A percentile compares a stretch with the other conserved stretches of the same genome.
phyloP scores from a whole-genome alignment of 371 early-diverging fungal genomes.

The Mucor piriformis region DNA sequence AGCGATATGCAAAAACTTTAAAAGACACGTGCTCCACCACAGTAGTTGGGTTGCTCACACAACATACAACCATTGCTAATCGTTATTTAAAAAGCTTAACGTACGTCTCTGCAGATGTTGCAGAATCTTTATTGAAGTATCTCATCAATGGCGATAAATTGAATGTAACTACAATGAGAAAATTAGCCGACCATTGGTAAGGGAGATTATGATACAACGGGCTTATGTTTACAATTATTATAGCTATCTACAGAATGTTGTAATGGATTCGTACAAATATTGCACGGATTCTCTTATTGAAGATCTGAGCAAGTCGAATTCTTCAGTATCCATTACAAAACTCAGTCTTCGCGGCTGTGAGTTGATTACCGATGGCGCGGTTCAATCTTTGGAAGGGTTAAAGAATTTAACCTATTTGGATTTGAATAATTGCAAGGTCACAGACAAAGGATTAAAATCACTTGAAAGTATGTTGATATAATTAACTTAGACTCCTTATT shows the following conservation, averaged over 20 bases:
- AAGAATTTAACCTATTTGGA: slow-evolving; percentile 42
- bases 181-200: slow-evolving; percentile 42
- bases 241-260: slow-evolving; percentile 40
- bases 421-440: slow-evolving; percentile 44
- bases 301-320: slow-evolving; percentile 33
- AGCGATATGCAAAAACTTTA: slow-evolving; percentile 22
- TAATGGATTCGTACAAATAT: slow-evolving; percentile 40
- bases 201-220: background rate
- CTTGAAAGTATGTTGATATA: slow-evolving; percentile 28
- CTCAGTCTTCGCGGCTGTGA: slow-evolving; percentile 47
- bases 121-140: slow-evolving; percentile 25
- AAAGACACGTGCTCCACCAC: slow-evolving; percentile 29
- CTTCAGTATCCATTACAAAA: slow-evolving; percentile 25
- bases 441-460: slow-evolving; percentile 39
- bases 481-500: background rate
- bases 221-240: background rate
- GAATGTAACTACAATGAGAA: slow-evolving; percentile 29
- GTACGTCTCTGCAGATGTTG: slow-evolving; percentile 31
- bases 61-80: slow-evolving; percentile 22
- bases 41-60: slow-evolving; percentile 38
- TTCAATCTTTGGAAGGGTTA: slow-evolving; percentile 37
- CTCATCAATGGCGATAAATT: slow-evolving; percentile 30
- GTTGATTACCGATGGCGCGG: slow-evolving; percentile 42
- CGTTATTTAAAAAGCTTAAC: slow-evolving; percentile 16
- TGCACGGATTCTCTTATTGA: slow-evolving; percentile 47